Percentiles rank a stretch among this genome's conserved stretches.
Evolutionary conservation across 208 protist species (phyloP).

Genomic region (Herpetomonas muscarum): DNA sequence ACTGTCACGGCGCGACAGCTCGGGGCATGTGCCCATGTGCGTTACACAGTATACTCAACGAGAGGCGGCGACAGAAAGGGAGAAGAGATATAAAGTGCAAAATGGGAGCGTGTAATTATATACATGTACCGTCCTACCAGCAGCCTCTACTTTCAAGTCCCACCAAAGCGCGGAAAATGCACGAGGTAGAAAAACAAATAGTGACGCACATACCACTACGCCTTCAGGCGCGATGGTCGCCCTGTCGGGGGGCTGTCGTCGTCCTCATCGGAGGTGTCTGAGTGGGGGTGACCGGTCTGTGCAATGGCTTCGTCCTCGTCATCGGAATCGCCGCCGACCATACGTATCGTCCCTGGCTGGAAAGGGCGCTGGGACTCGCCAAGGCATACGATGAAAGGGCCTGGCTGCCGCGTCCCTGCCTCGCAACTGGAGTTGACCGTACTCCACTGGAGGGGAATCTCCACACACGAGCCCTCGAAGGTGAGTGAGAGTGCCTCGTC

Average conservation of each 20-base stretch:
- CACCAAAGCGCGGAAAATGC: background rate
- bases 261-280: background rate
- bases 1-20: background rate
- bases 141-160: too few species aligned
- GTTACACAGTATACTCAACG: background rate
- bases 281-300: background rate
- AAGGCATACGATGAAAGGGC: constrained; percentile 10
- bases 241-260: background rate
- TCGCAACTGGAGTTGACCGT: constrained; percentile 16
- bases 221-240: too few species aligned
- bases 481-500: constrained; percentile 19
- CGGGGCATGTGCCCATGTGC: background rate
- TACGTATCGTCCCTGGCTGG: constrained; percentile 28
- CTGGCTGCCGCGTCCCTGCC: background rate
- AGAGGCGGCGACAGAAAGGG: background rate
- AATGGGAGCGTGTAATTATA: background rate
- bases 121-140: background rate
- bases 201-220: too few species aligned
- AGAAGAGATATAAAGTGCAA: background rate
- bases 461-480: constrained; percentile 43
- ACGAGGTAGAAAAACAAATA: background rate
- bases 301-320: background rate
- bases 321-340: background rate
- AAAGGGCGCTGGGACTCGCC: constrained; percentile 22
- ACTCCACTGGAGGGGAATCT: constrained; percentile 27